phyloP scores from a whole-genome alignment of 2,329 filamentous ascomycete species.

The Ciborinia camelliae region DNA sequence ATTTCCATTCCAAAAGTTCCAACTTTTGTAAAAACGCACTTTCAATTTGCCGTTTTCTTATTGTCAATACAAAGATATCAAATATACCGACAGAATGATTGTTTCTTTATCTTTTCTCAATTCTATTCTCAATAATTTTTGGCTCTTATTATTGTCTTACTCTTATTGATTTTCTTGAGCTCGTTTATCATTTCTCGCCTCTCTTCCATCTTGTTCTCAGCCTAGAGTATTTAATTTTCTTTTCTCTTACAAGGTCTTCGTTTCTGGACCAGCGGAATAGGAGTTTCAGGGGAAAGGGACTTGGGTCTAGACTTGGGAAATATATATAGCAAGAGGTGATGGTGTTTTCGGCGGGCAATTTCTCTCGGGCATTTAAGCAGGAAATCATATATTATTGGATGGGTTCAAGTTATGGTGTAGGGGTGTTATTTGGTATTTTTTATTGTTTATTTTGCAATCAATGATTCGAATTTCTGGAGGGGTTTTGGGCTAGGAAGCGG shows the following conservation, averaged over 20 bases:
- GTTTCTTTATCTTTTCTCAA: not conserved
- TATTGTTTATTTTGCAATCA: not conserved
- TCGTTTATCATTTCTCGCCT: not conserved
- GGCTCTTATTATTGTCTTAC: not conserved
- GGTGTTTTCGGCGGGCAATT: not conserved
- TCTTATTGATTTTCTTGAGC: not conserved
- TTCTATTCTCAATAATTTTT: not conserved
- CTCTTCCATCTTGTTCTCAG: not conserved
- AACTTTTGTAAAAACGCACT: not conserved
- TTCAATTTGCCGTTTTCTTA: not conserved
- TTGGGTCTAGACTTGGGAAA: not conserved
- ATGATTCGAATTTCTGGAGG: no score
- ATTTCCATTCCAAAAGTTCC: not conserved
- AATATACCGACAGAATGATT: not conserved
- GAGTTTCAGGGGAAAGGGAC: not conserved
- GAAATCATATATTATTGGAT: not conserved
- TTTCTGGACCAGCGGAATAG: not conserved
- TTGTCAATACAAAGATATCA: no score
- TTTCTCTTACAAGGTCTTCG: not conserved
- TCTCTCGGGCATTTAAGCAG: not conserved
- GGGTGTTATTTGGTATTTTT: not conserved
- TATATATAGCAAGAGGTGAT: not conserved
- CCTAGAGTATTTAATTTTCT: not conserved
- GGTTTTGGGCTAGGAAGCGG: no score
- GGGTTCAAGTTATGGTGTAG: not conserved